phyloP scores from a whole-genome alignment of 352 stramenopile species.

The Elongisporangium senticosum region DNA sequence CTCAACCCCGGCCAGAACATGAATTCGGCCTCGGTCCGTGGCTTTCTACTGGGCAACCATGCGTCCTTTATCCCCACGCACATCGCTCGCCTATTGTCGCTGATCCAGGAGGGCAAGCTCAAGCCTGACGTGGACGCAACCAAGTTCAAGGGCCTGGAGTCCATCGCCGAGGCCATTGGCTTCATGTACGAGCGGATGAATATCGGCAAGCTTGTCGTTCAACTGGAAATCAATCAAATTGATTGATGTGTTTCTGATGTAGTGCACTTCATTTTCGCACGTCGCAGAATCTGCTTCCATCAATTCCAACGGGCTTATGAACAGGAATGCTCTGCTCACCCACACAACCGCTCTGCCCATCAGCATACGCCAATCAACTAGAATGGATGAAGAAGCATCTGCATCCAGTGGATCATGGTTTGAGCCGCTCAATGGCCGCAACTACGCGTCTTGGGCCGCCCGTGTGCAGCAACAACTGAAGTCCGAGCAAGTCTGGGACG shows the following conservation, averaged over 20 bases:
- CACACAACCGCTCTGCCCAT: not conserved
- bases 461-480: not conserved
- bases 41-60: slow-evolving; percentile 29
- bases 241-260: not conserved
- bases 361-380: not conserved
- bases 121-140: slow-evolving; percentile 28
- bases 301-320: not conserved
- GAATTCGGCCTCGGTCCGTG: slow-evolving; percentile 28
- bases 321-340: not conserved
- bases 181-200: slow-evolving; percentile 44
- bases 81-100: slow-evolving; percentile 28
- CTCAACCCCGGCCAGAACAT: too few relatives aligned
- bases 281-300: not conserved
- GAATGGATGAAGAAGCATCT: not conserved
- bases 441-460: not conserved
- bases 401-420: not conserved
- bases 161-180: slow-evolving; percentile 43
- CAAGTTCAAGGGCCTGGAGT: slow-evolving; percentile 38
- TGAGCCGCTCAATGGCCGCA: not conserved
- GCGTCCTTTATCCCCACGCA: slow-evolving; percentile 24
- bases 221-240: slow-evolving; percentile 21
- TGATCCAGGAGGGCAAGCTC: slow-evolving; percentile 40
- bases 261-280: not conserved
- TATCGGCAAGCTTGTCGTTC: slow-evolving; percentile 60
- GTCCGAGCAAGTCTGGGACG: not conserved